Evolutionary conservation across 2,329 filamentous ascomycete genomes (phyloP), one percentile per base, ranked within the genome.

Genomic region (Colletotrichum sp.): DNA sequence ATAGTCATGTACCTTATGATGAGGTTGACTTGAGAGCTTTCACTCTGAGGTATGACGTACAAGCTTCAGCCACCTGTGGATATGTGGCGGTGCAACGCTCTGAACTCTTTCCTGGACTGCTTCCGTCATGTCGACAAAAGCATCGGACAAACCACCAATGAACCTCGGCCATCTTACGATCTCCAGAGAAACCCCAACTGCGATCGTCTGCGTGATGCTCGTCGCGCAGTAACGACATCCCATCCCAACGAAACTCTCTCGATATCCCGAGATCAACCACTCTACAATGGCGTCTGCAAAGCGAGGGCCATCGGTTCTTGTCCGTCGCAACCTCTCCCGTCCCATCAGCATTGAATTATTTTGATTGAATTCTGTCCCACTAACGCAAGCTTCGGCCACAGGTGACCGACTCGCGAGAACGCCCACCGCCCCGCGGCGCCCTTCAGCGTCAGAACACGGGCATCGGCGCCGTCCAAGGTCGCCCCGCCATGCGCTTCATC

Each of bases 401-500:
- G 83, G 84, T 87, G 69, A 85, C 82, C 66, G 86, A 87, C 78
- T 81, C 86, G 70, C 80, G 86, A 73, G 83, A 87, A 69, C 80
- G 86, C 36, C 79, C 81, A 7, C 78, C 81, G 44, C 83, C 81
- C 64, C 81, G 85, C 69, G 80, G 83, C 44, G 55, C 70, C n/a
- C 78, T 83, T 9, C 81, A 83, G 52, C 84, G 85, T 7, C 83
- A 83, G 36, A 83, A 83, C 32, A 83, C 83, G 6, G 79, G 78
- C 49, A 74, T 82, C 44, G 81, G 80, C 3, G 78, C 81, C 12
- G 80, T 81, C 5, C 73, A 64, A 34, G 81, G 80, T 21, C 84
- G 83, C 18, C 78, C 83, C 79, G 88, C 90, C 79, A 96, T 92
- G 88, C 94, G 92, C 80, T 95, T 95, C 84, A 95, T 99, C 83